Evolutionary conservation across 1,284 basidiomycete genomes (phyloP), one percentile per base, ranked within the genome.

Genomic region (Leccinum insigne): DNA sequence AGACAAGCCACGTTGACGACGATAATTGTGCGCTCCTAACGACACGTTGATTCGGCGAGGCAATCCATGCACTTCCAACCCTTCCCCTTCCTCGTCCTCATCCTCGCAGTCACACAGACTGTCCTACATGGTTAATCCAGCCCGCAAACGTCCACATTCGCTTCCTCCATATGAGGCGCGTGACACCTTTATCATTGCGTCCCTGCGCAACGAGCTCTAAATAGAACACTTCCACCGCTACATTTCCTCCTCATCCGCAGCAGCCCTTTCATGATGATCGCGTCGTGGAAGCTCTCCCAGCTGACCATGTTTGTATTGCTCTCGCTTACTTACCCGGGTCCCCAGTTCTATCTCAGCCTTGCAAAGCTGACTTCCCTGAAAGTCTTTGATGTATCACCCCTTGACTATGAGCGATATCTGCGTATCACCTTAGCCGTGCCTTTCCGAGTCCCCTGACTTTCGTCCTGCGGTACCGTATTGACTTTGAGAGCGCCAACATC

Each of bases 11-110:
- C 74, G 74, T 77, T 77, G 68, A 49, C 65, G 70, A 71, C 68
- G 62, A 21, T 61, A 70, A 77, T 77, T 75, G 73, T 77, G 71
- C 72, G 75, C 72, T 68, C 65, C 69, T 76, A 75, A 73, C 66
- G 74, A 73, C 75, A 78, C 75, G 74, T 58, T 73, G 66, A 1
- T 66, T 23, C 70, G n/a, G 75, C 11, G 75, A 75, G 76, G 76
- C 69, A n/a, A 29, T 29, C 47, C 64, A 58, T 68, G 58, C 38
- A 58, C 1, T 62, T 68, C 13, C 61, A 63, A 54, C 29, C 49
- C 14, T 63, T 82, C 4, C 81, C 80, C 8, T 59, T 73, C 58
- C 81, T 80, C 62, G 70, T 1, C 5, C 81, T 80, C 62, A 69
- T 11, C 44, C n/a, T 44, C 44, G 8, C 42, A 40, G 13, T 40